A percentile compares a stretch with the other conserved stretches of the same genome.
These are phyloP conservation scores for Carex scoparia DNA, from an alignment of 176 grass and related monocot genomes.

Conservation along the genomic window DNA sequence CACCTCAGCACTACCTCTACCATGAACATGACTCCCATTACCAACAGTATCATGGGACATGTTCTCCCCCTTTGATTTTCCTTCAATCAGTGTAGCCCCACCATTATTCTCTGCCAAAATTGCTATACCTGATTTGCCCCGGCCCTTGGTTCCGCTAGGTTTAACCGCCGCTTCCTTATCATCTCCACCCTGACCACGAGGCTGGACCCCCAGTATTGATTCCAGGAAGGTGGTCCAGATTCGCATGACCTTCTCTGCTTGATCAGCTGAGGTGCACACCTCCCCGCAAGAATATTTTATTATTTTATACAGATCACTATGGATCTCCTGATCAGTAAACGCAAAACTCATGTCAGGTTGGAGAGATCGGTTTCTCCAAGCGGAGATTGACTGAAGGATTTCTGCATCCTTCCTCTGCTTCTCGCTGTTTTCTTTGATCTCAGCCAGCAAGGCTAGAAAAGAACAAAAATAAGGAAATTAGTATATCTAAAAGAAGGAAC, in stretches of 20 bases:
- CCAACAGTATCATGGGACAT: constrained; percentile 12
- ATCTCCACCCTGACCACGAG: constrained; percentile 34
- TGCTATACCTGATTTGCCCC: constrained; percentile 48
- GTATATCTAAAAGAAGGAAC: neutral
- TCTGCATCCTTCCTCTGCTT: constrained; percentile 97
- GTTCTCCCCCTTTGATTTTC: constrained; percentile 14
- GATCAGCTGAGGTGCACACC: constrained; percentile 80
- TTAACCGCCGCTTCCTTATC: constrained; percentile 54
- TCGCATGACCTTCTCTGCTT: constrained; percentile 88
- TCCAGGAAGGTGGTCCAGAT: constrained; percentile 91
- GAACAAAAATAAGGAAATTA: constrained; percentile 31
- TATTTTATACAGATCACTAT: constrained; percentile 87
- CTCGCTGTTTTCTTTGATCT: constrained; percentile 99
- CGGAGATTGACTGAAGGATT: constrained; percentile 79
- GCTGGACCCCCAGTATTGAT: constrained; percentile 63
- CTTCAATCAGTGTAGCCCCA: neutral
- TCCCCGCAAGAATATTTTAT: constrained; percentile 94
- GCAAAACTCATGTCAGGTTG: constrained; percentile 89
- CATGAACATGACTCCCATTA: constrained; percentile 25
- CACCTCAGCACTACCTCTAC: neutral
- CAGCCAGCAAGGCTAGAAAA: constrained; percentile 80
- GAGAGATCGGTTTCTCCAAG: constrained; percentile 71
- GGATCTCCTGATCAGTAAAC: constrained; percentile 64
- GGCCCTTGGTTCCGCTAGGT: constrained; percentile 33
- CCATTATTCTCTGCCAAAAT: constrained; percentile 53